Conservation (phyloP, 2,329 filamentous ascomycete species). For the Hymenoscyphus repandus region DNA sequence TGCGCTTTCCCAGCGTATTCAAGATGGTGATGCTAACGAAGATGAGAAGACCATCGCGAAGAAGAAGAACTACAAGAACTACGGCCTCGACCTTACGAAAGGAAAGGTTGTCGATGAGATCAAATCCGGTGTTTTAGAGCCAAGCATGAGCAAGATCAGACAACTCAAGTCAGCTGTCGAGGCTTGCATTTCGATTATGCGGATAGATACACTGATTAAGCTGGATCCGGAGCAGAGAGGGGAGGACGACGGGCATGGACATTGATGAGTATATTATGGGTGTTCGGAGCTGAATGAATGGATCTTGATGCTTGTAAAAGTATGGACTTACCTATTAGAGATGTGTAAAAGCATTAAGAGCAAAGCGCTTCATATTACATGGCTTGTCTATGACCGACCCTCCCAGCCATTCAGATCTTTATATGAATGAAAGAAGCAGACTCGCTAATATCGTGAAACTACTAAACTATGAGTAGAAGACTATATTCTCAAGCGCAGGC, state of each 20-base stretch:
- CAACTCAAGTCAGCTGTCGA: constrained; percentile 98
- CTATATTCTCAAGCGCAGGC: no score
- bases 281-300: constrained; percentile 8
- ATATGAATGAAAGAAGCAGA: no score
- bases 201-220: constrained; percentile 98
- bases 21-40: constrained; percentile 76
- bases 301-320: constrained; percentile 26
- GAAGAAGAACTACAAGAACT: constrained; percentile 98
- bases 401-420: no score
- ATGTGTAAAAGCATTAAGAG: constrained; percentile 18
- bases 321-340: constrained; percentile 19
- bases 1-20: constrained; percentile 85
- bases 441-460: no score
- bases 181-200: constrained; percentile 98
- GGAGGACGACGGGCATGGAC: constrained; percentile 78
- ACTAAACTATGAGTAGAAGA: no score
- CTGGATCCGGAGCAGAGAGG: constrained; percentile 81
- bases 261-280: constrained; percentile 45
- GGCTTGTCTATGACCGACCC: background rate
- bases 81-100: constrained; percentile 83
- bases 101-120: constrained; percentile 90
- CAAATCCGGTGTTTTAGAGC: constrained; percentile 92
- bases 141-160: constrained; percentile 95
- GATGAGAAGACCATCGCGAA: constrained; percentile 85
- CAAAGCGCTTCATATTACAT: constrained; percentile 6